A percentile compares a stretch with the other conserved stretches of the same genome.
phyloP scores from a whole-genome alignment of 108 stramenopile genomes.

The Nitzschia sp. region DNA sequence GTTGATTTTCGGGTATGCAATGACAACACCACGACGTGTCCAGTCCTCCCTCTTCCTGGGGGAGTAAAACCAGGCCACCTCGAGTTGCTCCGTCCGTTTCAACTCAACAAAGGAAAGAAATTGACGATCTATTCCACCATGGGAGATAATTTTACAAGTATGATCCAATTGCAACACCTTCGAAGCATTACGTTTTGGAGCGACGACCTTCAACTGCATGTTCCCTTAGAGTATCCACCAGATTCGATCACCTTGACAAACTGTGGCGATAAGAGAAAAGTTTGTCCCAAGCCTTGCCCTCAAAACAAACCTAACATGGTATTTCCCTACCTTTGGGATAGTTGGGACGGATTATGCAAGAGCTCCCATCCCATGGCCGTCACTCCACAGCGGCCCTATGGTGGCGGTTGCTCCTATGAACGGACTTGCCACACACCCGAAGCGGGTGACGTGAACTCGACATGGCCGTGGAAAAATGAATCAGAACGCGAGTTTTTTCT shows the following conservation, averaged over 20 bases:
- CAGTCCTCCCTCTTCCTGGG: background rate
- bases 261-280: background rate
- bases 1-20: constrained; percentile 9
- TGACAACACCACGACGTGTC: background rate
- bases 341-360: constrained; percentile 6
- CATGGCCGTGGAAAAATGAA: constrained; percentile 20
- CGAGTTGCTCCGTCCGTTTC: no score
- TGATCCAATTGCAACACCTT: no score
- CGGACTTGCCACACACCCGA: constrained; percentile 25
- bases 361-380: background rate
- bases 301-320: background rate
- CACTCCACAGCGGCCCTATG: background rate
- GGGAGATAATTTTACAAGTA: background rate
- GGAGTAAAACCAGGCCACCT: background rate
- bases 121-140: background rate
- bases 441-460: background rate
- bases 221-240: background rate
- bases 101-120: no score
- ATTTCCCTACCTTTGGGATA: constrained; percentile 8
- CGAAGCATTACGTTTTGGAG: constrained; percentile 9
- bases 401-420: constrained; percentile 11
- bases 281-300: constrained; percentile 2
- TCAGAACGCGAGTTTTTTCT: background rate
- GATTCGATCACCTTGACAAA: background rate
- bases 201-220: background rate